Conservation (phyloP, 2,329 filamentous ascomycete genomes). For the Fusarium pseudoanthophilum region DNA sequence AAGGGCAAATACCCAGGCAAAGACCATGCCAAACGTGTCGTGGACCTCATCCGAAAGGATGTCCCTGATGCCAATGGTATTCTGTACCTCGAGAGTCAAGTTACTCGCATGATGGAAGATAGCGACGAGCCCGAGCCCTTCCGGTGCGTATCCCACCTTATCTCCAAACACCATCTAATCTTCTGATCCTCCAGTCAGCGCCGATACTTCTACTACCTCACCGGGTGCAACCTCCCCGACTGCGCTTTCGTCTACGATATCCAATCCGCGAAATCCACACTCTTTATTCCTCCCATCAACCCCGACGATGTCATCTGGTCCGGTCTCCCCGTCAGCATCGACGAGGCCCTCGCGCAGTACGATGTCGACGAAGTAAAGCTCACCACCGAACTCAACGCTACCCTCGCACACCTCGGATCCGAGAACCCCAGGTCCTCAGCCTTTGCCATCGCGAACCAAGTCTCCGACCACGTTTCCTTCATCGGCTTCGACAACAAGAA, state of each 20-base stretch:
- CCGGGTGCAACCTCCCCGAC: slow-evolving; percentile 83
- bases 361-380: slow-evolving; percentile 83
- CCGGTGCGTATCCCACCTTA: slow-evolving; percentile 62
- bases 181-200: slow-evolving; percentile 71
- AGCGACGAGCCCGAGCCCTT: slow-evolving; percentile 87
- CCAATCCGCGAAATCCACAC: slow-evolving; percentile 74
- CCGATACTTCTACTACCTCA: slow-evolving; percentile 94
- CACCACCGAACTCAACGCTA: slow-evolving; percentile 79
- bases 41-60: slow-evolving; percentile 77
- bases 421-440: slow-evolving; percentile 59
- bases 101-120: slow-evolving; percentile 85
- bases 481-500: slow-evolving; percentile 75
- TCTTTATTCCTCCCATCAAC: slow-evolving; percentile 92
- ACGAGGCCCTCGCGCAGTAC: slow-evolving; percentile 80
- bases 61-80: slow-evolving; percentile 73
- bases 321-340: slow-evolving; percentile 80
- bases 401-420: slow-evolving; percentile 65
- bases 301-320: slow-evolving; percentile 94
- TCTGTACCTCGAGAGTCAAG: slow-evolving; percentile 88
- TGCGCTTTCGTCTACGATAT: slow-evolving; percentile 86
- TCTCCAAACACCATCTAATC: neutral
- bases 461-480: slow-evolving; percentile 78
- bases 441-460: slow-evolving; percentile 82
- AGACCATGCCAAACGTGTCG: slow-evolving; percentile 85
- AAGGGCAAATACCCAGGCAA: slow-evolving; percentile 83